Base-by-base conservation (phyloP, 179 eudicot genomes). In the Carnegiea gigantea region DNA sequence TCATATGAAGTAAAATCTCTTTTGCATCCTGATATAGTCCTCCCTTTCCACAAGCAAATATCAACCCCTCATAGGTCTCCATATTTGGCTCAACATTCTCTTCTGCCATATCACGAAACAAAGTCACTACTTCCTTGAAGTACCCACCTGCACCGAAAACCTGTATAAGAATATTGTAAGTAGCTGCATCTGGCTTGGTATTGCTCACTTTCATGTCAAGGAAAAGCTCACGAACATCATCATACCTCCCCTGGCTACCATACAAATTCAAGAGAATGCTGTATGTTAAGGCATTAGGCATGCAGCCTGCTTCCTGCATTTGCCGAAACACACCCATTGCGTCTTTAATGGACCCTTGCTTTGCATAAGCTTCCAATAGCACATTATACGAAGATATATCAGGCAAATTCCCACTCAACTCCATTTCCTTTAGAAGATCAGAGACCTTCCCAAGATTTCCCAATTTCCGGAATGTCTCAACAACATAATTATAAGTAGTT, bases 91-190 rank as follows among this genome's bases (percentile, higher is more conserved):
- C 95, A 24, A 95, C 89, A 57, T 89, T 91, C 86, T 95, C 98
- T 82, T 95, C 98, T 49, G 90, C 91, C 98, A 95, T 95, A 86
- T 95, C 98, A 83, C 92, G 92, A 75, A 93, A 95, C 87, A 95
- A 85, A 70, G 97, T 95, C 74, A 95, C 98, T 79, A 93, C 98
- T 87, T 95, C 98, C 90, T 95, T 93, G 74, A 92, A 95, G 82
- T 95, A 93, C 49, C 98, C 98, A 85, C 98, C 98, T 84, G 92
- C 94, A 13, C 98, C 97, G 76, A 93, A 95, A 54, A 95, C 98
- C 84, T 92, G 87, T 70, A 95, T 93, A 71, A 95, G 98, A 54
- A 93, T 92, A 79, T 95, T 95, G 80, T 95, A 95, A 21, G 98
- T 95, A 43, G 93, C 85, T 0, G 90, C 95, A 91, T 95, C 94